These are phyloP conservation scores for Syzygium grande DNA, from an alignment of 345 rosid genomes.

Conservation along the genomic window DNA sequence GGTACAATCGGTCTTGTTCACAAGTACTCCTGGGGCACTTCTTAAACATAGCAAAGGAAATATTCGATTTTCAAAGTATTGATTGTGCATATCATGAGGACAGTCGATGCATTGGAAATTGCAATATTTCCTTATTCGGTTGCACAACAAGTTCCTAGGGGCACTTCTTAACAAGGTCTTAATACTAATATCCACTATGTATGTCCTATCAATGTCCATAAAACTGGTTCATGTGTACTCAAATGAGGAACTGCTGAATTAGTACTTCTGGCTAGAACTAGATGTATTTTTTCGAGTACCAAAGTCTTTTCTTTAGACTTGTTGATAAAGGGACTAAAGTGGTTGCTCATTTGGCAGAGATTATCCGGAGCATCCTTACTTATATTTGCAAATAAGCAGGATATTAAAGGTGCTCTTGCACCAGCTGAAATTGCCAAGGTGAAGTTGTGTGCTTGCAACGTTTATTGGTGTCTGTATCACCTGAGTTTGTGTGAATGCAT, in stretches of 20 bases:
- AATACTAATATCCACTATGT: neutral
- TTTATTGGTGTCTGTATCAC: neutral
- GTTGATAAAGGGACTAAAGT: neutral
- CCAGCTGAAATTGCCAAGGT: constrained; percentile 85
- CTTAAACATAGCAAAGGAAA: neutral
- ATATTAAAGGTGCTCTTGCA: constrained; percentile 76
- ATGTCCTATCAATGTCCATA: neutral
- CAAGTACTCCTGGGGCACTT: neutral
- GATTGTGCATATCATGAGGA: neutral
- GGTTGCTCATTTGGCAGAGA: constrained; percentile 35
- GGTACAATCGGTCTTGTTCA: neutral
- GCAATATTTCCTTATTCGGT: neutral
- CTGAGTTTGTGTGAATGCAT: neutral
- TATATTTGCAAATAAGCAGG: constrained; percentile 86
- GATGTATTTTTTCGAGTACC: neutral
- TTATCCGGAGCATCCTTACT: constrained; percentile 86
- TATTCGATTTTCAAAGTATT: neutral
- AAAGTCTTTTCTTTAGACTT: neutral
- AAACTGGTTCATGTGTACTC: neutral
- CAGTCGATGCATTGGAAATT: neutral
- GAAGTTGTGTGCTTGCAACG: constrained; percentile 1
- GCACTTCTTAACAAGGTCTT: neutral
- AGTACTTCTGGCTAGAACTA: neutral
- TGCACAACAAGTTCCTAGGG: neutral
- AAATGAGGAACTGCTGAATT: neutral